Conservation (phyloP, 768 basidiomycete genomes). For the Suillus tomentosus region DNA sequence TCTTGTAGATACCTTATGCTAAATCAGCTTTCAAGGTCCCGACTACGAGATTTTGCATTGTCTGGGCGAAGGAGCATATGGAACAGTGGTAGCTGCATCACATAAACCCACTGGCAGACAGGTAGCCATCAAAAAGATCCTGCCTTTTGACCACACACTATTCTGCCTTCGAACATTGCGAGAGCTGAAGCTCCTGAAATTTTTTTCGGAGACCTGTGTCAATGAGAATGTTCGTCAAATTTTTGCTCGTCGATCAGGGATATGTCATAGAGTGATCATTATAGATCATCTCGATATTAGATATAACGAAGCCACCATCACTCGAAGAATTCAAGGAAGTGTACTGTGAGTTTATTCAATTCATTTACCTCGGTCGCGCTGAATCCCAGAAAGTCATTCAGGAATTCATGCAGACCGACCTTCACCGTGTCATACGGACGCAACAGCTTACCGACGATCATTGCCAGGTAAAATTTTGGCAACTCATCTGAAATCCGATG, state of each 20-base stretch:
- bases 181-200: slow-evolving; percentile 88
- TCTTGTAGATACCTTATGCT: slow-evolving; percentile 8
- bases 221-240: slow-evolving; percentile 69
- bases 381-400: slow-evolving; percentile 59
- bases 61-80: slow-evolving; percentile 88
- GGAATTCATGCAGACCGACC: slow-evolving; percentile 88
- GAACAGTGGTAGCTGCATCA: slow-evolving; percentile 85
- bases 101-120: slow-evolving; percentile 80
- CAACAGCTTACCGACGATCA: slow-evolving; percentile 92
- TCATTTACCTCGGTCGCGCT: slow-evolving; percentile 4
- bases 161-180: slow-evolving; percentile 89
- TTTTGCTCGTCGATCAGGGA: slow-evolving; percentile 4
- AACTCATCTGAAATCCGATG: neutral
- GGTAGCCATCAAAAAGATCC: slow-evolving; percentile 95
- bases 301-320: slow-evolving; percentile 81
- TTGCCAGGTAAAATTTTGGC: slow-evolving; percentile 54
- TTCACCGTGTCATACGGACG: slow-evolving; percentile 90
- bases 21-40: slow-evolving; percentile 46
- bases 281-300: slow-evolving; percentile 90
- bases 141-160: slow-evolving; percentile 92
- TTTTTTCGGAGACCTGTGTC: slow-evolving; percentile 77
- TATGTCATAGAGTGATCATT: slow-evolving; percentile 10
- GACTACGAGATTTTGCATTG: slow-evolving; percentile 74
- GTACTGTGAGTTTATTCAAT: slow-evolving; percentile 54
- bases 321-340: slow-evolving; percentile 84